These are phyloP conservation scores for Entomophthora muscae DNA, from an alignment of 371 early-diverging fungal species.

Conservation along the genomic window DNA sequence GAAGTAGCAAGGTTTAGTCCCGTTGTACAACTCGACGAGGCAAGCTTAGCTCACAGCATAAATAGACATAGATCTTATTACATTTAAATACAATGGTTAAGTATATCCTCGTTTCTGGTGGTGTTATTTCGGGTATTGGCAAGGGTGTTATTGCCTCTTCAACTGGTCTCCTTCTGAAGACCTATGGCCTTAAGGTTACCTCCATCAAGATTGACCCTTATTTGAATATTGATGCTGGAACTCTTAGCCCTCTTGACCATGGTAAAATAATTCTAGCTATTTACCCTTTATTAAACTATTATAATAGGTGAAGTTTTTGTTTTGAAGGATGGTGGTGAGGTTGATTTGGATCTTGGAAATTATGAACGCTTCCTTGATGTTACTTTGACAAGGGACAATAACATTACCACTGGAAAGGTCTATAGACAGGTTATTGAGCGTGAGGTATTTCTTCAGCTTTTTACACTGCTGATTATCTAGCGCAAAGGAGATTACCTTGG, in stretches of 20 bases:
- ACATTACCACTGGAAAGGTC: slow-evolving; percentile 98
- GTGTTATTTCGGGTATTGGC: slow-evolving; percentile 97
- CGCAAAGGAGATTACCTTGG: slow-evolving; percentile 94
- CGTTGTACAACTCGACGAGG: too few relatives aligned
- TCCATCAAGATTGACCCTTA: slow-evolving; percentile 99
- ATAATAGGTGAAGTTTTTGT: slow-evolving; percentile 92
- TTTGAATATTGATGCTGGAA: slow-evolving; percentile 98
- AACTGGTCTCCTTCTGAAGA: slow-evolving; percentile 90
- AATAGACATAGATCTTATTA: too few relatives aligned
- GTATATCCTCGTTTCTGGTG: slow-evolving; percentile 97
- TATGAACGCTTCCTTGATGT: slow-evolving; percentile 97
- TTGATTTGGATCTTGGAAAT: slow-evolving; percentile 98
- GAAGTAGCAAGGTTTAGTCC: too few relatives aligned
- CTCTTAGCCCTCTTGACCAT: slow-evolving; percentile 94
- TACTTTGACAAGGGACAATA: slow-evolving; percentile 86
- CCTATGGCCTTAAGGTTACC: slow-evolving; percentile 85
- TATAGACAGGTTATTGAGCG: slow-evolving; percentile 90
- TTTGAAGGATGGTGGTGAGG: slow-evolving; percentile 98
- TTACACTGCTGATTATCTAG: slow-evolving; percentile 13
- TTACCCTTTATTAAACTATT: not conserved
- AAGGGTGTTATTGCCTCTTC: slow-evolving; percentile 98
- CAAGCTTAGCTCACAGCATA: too few relatives aligned
- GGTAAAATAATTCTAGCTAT: slow-evolving; percentile 40
- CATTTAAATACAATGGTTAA: too few relatives aligned
- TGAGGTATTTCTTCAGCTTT: slow-evolving; percentile 23